Conservation (phyloP, 768 basidiomycete species). For the Agaricus sinodeliciosus region DNA sequence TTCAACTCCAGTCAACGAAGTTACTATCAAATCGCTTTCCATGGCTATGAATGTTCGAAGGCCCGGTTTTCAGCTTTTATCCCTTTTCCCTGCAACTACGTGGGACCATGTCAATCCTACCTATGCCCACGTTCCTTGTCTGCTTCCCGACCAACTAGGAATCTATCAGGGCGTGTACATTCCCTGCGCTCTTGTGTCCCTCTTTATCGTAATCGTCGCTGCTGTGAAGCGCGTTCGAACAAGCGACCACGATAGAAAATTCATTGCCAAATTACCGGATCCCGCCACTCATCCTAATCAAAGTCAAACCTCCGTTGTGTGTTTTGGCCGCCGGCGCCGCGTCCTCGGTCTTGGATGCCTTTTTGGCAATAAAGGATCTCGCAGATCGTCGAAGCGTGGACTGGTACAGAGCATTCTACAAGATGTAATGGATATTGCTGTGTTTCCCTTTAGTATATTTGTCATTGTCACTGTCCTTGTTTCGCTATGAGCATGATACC, state of each 20-base stretch:
- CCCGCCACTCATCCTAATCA: not conserved
- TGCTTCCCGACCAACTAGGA: constrained; percentile 77
- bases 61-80: constrained; percentile 89
- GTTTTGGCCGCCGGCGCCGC: constrained; percentile 1
- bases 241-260: constrained; percentile 17
- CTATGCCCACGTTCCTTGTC: constrained; percentile 58
- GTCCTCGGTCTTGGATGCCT: constrained; percentile 5
- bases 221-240: constrained; percentile 14
- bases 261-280: constrained; percentile 5
- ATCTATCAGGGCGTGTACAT: constrained; percentile 73
- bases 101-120: constrained; percentile 17
- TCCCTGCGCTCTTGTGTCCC: constrained; percentile 56
- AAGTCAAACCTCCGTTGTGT: not conserved
- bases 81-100: constrained; percentile 37
- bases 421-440: constrained; percentile 36
- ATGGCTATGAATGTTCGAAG: constrained; percentile 81
- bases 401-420: constrained; percentile 25
- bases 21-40: constrained; percentile 86
- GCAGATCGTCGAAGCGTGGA: constrained; percentile 8
- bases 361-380: not conserved
- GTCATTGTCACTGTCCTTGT: constrained; percentile 23
- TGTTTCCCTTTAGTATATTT: constrained; percentile 36
- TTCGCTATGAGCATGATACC: constrained; percentile 7
- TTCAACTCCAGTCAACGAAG: constrained; percentile 43
- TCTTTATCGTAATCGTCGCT: constrained; percentile 32